Conservation (phyloP, 2,329 filamentous ascomycete species). For the Aspergillus pseudoglaucus region DNA sequence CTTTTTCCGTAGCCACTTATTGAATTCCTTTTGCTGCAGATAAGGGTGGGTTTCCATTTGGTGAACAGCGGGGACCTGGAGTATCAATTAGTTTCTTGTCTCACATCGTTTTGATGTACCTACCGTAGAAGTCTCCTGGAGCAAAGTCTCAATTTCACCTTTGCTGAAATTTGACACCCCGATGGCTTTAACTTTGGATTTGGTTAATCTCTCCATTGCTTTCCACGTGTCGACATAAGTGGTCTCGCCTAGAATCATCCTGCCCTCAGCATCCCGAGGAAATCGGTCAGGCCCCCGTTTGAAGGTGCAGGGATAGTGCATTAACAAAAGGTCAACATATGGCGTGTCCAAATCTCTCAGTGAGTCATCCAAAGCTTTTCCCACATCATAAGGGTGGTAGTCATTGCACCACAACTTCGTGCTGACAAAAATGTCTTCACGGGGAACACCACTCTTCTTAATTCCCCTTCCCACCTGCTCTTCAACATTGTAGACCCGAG, state of each 20-base stretch:
- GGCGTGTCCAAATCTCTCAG: slow-evolving; percentile 54
- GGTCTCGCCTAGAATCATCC: slow-evolving; percentile 44
- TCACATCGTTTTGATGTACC: not conserved
- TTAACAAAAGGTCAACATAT: slow-evolving; percentile 60
- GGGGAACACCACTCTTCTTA: slow-evolving; percentile 54
- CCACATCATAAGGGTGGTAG: slow-evolving; percentile 53
- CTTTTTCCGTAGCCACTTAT: slow-evolving; percentile 46
- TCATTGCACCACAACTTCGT: slow-evolving; percentile 57
- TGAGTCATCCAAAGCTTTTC: slow-evolving; percentile 51
- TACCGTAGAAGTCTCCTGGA: slow-evolving; percentile 14
- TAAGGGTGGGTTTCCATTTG: slow-evolving; percentile 62
- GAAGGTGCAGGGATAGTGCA: slow-evolving; percentile 44
- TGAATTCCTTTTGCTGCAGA: slow-evolving; percentile 39
- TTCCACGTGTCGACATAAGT: slow-evolving; percentile 34
- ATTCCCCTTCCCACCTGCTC: slow-evolving; percentile 56
- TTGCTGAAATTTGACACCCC: slow-evolving; percentile 24
- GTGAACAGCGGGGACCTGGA: slow-evolving; percentile 49
- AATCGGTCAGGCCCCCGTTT: slow-evolving; percentile 9
- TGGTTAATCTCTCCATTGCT: slow-evolving; percentile 20
- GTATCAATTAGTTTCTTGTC: slow-evolving; percentile 28
- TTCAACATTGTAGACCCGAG: slow-evolving; percentile 41
- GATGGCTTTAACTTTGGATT: slow-evolving; percentile 22
- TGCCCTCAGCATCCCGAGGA: slow-evolving; percentile 52
- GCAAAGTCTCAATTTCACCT: slow-evolving; percentile 28
- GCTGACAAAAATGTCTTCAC: slow-evolving; percentile 36